phyloP scores from a whole-genome alignment of 495 filamentous ascomycete genomes.

The Hypoxylon cercidicola region DNA sequence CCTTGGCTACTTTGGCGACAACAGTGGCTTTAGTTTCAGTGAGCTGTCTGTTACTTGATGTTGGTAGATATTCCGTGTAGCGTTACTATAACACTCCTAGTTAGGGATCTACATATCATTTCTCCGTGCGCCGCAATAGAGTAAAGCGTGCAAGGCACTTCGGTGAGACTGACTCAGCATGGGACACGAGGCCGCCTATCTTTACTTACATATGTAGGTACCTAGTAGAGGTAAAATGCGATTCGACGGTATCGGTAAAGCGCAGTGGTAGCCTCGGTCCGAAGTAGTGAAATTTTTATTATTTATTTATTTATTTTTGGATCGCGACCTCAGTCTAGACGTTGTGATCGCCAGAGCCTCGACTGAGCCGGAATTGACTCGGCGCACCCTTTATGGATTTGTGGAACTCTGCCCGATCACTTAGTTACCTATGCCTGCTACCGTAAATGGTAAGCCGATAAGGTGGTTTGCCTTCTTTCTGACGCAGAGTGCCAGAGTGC shows the following conservation, averaged over 20 bases:
- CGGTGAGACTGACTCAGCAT: neutral
- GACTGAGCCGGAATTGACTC: slow-evolving; percentile 36
- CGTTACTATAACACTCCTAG: too few species aligned
- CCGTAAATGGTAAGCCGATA: slow-evolving; percentile 1
- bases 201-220: neutral
- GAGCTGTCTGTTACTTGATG: too few species aligned
- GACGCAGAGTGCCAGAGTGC: neutral
- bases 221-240: neutral
- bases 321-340: slow-evolving; percentile 43
- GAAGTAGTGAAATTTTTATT: slow-evolving; percentile 36
- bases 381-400: slow-evolving; percentile 27
- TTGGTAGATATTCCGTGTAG: too few species aligned
- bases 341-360: slow-evolving; percentile 48
- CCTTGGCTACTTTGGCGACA: slow-evolving; percentile 36
- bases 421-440: neutral
- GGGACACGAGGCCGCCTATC: neutral
- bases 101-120: too few species aligned
- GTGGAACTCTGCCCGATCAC: slow-evolving; percentile 3
- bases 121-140: too few species aligned
- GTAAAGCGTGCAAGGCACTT: neutral
- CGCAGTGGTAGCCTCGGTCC: slow-evolving; percentile 1
- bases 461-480: slow-evolving; percentile 1
- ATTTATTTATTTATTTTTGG: slow-evolving; percentile 46
- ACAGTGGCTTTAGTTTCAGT: slow-evolving; percentile 35
- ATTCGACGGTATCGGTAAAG: neutral